phyloP scores from a whole-genome alignment of 768 basidiomycete genomes.

The Mycena alexandri region DNA sequence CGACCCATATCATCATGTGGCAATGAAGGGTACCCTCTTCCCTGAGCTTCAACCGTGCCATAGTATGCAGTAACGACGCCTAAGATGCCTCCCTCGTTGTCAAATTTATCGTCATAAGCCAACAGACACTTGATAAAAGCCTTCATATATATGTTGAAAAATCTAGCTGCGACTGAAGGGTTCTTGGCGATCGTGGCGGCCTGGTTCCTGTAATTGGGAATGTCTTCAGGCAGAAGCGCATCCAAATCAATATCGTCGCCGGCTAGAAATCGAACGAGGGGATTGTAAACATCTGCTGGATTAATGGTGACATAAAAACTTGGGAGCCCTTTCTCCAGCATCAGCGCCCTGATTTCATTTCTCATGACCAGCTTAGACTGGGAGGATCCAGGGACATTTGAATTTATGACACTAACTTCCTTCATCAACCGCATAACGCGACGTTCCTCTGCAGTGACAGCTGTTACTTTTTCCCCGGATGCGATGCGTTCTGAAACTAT shows the following conservation, averaged over 20 bases:
- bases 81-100: too few relatives aligned
- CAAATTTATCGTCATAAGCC: too few relatives aligned
- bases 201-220: neutral
- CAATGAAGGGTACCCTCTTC: too few relatives aligned
- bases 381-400: constrained; percentile 19
- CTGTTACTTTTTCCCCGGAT: neutral
- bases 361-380: constrained; percentile 1
- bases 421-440: constrained; percentile 39
- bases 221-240: neutral
- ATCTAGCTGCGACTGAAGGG: neutral
- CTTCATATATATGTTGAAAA: constrained; percentile 10
- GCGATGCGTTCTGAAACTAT: too few relatives aligned
- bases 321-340: constrained; percentile 6
- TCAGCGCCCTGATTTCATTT: neutral
- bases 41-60: too few relatives aligned
- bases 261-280: constrained; percentile 1
- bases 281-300: constrained; percentile 42
- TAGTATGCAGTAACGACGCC: too few relatives aligned
- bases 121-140: neutral
- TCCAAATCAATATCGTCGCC: constrained; percentile 1
- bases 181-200: neutral
- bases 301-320: constrained; percentile 47
- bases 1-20: too few relatives aligned
- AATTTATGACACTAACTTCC: constrained; percentile 15
- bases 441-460: neutral